phyloP scores from a whole-genome alignment of 2,329 filamentous ascomycete genomes.

The Paraconiothyrium brasiliense region DNA sequence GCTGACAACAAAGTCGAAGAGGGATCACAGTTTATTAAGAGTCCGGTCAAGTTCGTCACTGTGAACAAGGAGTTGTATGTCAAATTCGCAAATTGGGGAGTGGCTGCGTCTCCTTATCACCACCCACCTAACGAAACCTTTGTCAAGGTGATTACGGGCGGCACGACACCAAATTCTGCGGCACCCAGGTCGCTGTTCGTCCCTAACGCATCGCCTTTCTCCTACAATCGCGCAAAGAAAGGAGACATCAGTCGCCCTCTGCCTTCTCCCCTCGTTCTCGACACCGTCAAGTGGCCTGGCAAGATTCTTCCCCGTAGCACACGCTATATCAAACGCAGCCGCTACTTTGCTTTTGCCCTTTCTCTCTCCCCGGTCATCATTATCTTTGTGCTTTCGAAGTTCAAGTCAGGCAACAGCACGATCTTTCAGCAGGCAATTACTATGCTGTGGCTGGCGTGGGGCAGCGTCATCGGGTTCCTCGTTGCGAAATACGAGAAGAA shows the following conservation, averaged over 20 bases:
- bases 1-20: slow-evolving; percentile 9
- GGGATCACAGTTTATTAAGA: slow-evolving; percentile 10
- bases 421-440: slow-evolving; percentile 11
- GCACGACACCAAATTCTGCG: neutral
- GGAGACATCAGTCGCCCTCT: neutral
- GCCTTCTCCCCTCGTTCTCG: neutral
- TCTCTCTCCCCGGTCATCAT: slow-evolving; percentile 13
- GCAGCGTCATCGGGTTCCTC: slow-evolving; percentile 9
- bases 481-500: slow-evolving; percentile 11
- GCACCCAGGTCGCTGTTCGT: slow-evolving; percentile 4
- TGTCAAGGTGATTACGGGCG: slow-evolving; percentile 1
- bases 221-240: slow-evolving; percentile 12
- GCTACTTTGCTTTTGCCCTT: slow-evolving; percentile 13
- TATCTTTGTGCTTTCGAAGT: slow-evolving; percentile 14
- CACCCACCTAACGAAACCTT: neutral
- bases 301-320: slow-evolving; percentile 12
- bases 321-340: slow-evolving; percentile 13
- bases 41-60: slow-evolving; percentile 10
- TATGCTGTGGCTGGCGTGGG: slow-evolving; percentile 19
- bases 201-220: slow-evolving; percentile 12
- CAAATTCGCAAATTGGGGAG: slow-evolving; percentile 1
- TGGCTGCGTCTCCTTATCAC: neutral
- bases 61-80: slow-evolving; percentile 8
- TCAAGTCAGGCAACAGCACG: slow-evolving; percentile 7
- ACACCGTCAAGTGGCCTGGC: slow-evolving; percentile 13